Percentiles rank a stretch among this genome's conserved stretches.
phyloP scores from a whole-genome alignment of 1,284 basidiomycete genomes.

The Bondarzewia mesenterica region DNA sequence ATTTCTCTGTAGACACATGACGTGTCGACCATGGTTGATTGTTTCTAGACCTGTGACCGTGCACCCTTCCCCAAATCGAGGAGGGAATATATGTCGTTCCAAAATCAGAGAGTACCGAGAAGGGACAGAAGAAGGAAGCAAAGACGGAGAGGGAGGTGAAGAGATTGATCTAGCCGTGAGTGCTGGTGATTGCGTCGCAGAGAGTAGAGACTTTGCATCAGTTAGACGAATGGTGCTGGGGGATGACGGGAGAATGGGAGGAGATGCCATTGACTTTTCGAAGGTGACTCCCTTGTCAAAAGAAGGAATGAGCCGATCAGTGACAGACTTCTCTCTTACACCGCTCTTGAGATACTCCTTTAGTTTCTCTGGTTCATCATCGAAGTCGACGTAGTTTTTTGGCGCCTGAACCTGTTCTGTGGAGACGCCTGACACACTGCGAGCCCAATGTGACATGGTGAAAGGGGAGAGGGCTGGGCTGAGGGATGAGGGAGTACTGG shows the following conservation, averaged over 20 bases:
- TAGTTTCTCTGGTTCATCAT: slow-evolving; percentile 66
- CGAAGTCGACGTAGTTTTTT: slow-evolving; percentile 70
- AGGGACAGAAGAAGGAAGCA: slow-evolving; percentile 10
- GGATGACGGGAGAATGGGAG: slow-evolving; percentile 3
- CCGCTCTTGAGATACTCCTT: slow-evolving; percentile 57
- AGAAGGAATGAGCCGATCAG: slow-evolving; percentile 22
- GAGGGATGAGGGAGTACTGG: slow-evolving; percentile 24
- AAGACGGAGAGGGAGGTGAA: slow-evolving; percentile 33
- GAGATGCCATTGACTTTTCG: neutral
- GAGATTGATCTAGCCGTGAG: slow-evolving; percentile 34
- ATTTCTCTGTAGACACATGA: slow-evolving; percentile 44
- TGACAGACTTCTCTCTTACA: slow-evolving; percentile 31
- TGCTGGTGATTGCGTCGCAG: slow-evolving; percentile 35
- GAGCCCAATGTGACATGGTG: slow-evolving; percentile 34
- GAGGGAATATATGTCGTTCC: slow-evolving; percentile 45
- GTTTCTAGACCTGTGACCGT: slow-evolving; percentile 36
- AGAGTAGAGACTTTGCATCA: slow-evolving; percentile 23
- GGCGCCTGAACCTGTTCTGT: slow-evolving; percentile 62
- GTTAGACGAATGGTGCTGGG: slow-evolving; percentile 3
- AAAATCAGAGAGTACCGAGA: slow-evolving; percentile 25
- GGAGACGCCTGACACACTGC: slow-evolving; percentile 60
- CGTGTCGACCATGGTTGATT: slow-evolving; percentile 31
- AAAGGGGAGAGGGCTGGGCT: slow-evolving; percentile 22
- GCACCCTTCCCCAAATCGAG: slow-evolving; percentile 28
- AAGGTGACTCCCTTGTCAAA: slow-evolving; percentile 10